Evolutionary conservation across 2,329 filamentous ascomycete species (phyloP), one percentile per base, ranked within the genome.

Genomic region (Drechslerella stenobrocha): DNA sequence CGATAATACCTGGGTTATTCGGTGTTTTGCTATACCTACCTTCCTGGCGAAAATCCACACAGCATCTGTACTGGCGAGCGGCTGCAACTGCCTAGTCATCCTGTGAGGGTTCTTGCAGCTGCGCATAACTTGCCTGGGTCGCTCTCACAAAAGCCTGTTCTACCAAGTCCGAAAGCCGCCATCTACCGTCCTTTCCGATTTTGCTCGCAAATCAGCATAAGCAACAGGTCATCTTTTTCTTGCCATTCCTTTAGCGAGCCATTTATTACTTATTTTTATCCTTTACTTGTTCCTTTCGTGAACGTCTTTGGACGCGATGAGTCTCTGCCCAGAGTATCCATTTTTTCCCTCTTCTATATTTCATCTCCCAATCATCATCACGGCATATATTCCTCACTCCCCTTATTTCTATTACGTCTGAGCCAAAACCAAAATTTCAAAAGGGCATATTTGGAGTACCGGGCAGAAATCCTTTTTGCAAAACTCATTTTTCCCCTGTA

Each of bases 51-150:
- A 66, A 52, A 52, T 40, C 28, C 56, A 44, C 37, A 60, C 50
- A 60, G 48, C 82, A 82, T 72, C 77, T 69, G 22, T 56, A 57
- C 44, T 35, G 53, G 64, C 53, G 47, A 61, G 55, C 73, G 57
- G 61, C 65, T 23, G 46, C 40, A 51, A 52, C 28, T 48, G 15
- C 60, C 37, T 44, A 18, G 26, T 37, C 32, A 26, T 20, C 32
- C 8, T 24, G 18, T 58, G 48, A 59, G 51, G 48, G 35, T 28
- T 35, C 37, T 23, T 40, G 30, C 18, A 46, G 24, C 18, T 26
- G 6, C 34, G 28, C 15, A 20, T 24, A 18, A 73, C 74, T 74
- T 75, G 74, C 75, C 72, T 70, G 71, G 71, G 71, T 72, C 73
- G 74, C 75, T 74, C 76, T 76, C 8, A 42, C 8, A 20, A 18